Base-by-base conservation (phyloP, 2,329 filamentous ascomycete genomes). In the Coleophoma cylindrospora region DNA sequence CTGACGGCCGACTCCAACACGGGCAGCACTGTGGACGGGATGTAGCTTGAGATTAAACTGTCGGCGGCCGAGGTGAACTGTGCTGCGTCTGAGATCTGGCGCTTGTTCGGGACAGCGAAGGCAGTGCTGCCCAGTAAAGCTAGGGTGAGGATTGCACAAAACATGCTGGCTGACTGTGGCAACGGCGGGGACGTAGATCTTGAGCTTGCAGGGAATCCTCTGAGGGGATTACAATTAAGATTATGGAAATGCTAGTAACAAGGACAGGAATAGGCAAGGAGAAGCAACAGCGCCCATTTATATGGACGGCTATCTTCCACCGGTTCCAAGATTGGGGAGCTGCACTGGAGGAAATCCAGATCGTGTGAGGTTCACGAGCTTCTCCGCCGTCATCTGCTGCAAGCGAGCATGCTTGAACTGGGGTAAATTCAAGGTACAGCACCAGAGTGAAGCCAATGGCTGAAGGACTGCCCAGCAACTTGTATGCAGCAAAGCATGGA, bases 31-130 rank as follows among this genome's bases (percentile, higher is more conserved):
- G 57, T 50, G 7, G 58, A 21, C 2, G 66, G 65, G 32, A 68
- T 60, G 53, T 67, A 67, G 9, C 55, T 46, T 9, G 61, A 60
- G 10, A 67, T 54, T 2, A 68, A 53, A 13, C 60, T 56, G 27
- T 53, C 45, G 19, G 60, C 61, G 22, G 61, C 62, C 22, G 54
- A 53, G 21, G 57, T 56, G 51, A 66, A 64, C 34, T 57, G 50
- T 8, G 43, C 49, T 4, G 21, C 44, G 33, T 51, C 38, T 34
- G 47, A 45, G 15, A 50, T 49, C 44, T 53, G 49, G 22, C 53
- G 50, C 34, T 56, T 54, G 10, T 44, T 48, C 45, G 44, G 34
- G 21, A 38, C n/a, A 10, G 52, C 50, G 6, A 52, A 48, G 33
- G 40, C 41, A 27, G 47, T 34, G 17, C 34, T 43, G 49, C 50